phyloP scores from a whole-genome alignment of 2,329 filamentous ascomycete genomes.

The Aureobasidium pullulans region DNA sequence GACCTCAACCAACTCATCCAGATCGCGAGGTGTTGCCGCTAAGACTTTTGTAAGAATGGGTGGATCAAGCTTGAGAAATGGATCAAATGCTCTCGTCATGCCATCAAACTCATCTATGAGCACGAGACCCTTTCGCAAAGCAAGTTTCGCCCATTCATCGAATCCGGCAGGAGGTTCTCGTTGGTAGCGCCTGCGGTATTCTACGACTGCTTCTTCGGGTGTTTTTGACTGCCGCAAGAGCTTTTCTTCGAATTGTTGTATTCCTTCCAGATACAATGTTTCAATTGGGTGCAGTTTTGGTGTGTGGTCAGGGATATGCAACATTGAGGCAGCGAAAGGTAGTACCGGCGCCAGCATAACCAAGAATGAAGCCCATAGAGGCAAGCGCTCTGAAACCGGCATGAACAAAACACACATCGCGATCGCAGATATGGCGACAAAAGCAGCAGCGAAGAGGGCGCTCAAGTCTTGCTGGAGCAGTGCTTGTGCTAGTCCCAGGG shows the following conservation, averaged over 20 bases:
- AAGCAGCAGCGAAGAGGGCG: too few relatives aligned
- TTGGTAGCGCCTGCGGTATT: slow-evolving; percentile 6
- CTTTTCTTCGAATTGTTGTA: background rate
- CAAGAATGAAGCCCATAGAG: too few relatives aligned
- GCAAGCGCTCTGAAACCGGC: too few relatives aligned
- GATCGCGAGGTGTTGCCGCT: background rate
- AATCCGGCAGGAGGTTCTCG: slow-evolving; percentile 12
- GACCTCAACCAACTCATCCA: background rate
- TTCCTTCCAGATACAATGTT: background rate
- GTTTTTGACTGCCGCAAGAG: background rate
- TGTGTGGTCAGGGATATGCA: background rate
- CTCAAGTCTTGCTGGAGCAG: too few relatives aligned
- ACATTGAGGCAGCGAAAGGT: too few relatives aligned
- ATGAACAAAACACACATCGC: too few relatives aligned
- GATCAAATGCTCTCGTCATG: background rate
- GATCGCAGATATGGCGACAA: too few relatives aligned
- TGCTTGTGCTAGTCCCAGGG: too few relatives aligned
- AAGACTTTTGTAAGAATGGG: background rate
- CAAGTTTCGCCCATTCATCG: slow-evolving; percentile 6
- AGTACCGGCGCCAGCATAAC: too few relatives aligned
- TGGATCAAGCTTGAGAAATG: background rate
- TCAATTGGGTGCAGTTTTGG: background rate
- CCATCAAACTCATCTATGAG: slow-evolving; percentile 13
- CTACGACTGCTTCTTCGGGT: background rate
- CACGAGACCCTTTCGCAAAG: background rate